Evolutionary conservation across 495 filamentous ascomycete genomes (phyloP).

Genomic region (Penicillium crystallinum): DNA sequence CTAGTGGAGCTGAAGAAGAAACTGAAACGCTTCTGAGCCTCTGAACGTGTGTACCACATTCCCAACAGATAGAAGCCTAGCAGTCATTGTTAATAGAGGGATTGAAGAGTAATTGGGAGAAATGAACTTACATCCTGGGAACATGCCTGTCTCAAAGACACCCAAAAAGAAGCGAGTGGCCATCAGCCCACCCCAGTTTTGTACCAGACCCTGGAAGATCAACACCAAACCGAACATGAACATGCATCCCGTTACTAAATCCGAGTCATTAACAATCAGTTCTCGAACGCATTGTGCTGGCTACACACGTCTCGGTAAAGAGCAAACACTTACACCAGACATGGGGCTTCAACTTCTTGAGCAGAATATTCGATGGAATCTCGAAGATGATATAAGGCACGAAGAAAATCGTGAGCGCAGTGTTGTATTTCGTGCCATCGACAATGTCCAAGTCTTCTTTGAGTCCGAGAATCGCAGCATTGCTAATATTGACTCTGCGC

Average conservation of each 20-base stretch:
- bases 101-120: background rate
- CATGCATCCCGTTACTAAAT: slow-evolving; percentile 65
- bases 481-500: slow-evolving; percentile 60
- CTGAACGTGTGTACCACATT: slow-evolving; percentile 85
- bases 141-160: slow-evolving; percentile 85
- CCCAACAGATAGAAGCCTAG: slow-evolving; percentile 72
- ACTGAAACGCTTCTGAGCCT: slow-evolving; percentile 83
- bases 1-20: slow-evolving; percentile 87
- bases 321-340: slow-evolving; percentile 57
- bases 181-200: slow-evolving; percentile 73
- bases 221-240: slow-evolving; percentile 75
- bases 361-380: slow-evolving; percentile 83
- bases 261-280: background rate
- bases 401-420: slow-evolving; percentile 83
- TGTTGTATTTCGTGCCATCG: slow-evolving; percentile 62
- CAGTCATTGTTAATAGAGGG: background rate
- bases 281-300: too few relatives aligned
- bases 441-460: slow-evolving; percentile 56
- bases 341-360: slow-evolving; percentile 76
- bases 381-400: slow-evolving; percentile 82
- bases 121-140: slow-evolving; percentile 54
- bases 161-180: slow-evolving; percentile 84
- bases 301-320: too few relatives aligned
- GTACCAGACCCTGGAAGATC: slow-evolving; percentile 71
- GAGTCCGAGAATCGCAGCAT: slow-evolving; percentile 60